These are phyloP conservation scores for Arthromyces matolae DNA, from an alignment of 768 basidiomycete genomes.

Conservation along the genomic window DNA sequence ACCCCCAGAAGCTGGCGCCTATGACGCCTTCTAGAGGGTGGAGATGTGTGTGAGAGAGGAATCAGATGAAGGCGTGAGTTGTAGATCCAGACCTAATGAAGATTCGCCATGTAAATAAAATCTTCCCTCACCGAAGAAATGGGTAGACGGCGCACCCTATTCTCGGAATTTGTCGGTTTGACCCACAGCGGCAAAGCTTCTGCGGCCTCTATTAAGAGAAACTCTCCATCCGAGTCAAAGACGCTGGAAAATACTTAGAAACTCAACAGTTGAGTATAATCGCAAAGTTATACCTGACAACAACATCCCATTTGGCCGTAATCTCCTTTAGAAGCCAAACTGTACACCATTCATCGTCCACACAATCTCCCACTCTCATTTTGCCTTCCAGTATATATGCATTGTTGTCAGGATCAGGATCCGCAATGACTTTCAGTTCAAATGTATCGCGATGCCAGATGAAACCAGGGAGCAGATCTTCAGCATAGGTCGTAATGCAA, in stretches of 20 bases:
- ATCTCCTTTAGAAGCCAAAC: constrained; percentile 87
- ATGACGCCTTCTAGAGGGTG: constrained; percentile 50
- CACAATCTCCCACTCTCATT: constrained; percentile 90
- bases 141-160: constrained; percentile 68
- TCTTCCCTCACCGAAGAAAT: constrained; percentile 29
- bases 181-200: constrained; percentile 88
- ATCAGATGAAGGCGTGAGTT: constrained; percentile 81
- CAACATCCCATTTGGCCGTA: constrained; percentile 74
- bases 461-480: constrained; percentile 52
- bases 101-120: constrained; percentile 24
- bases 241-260: constrained; percentile 38
- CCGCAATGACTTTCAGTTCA: constrained; percentile 62
- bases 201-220: constrained; percentile 94
- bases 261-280: neutral
- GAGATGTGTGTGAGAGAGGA: constrained; percentile 73
- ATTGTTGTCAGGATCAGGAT: constrained; percentile 36
- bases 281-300: constrained; percentile 57
- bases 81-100: constrained; percentile 85
- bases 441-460: constrained; percentile 86
- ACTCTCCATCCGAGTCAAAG: constrained; percentile 92
- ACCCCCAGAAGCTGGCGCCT: constrained; percentile 42
- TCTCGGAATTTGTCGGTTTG: constrained; percentile 84
- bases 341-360: constrained; percentile 98
- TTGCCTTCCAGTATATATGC: constrained; percentile 72
- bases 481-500: constrained; percentile 56